Evolutionary conservation across 352 stramenopile genomes (phyloP), one percentile per base, ranked within the genome.

Genomic region (Globisporangium solare): DNA sequence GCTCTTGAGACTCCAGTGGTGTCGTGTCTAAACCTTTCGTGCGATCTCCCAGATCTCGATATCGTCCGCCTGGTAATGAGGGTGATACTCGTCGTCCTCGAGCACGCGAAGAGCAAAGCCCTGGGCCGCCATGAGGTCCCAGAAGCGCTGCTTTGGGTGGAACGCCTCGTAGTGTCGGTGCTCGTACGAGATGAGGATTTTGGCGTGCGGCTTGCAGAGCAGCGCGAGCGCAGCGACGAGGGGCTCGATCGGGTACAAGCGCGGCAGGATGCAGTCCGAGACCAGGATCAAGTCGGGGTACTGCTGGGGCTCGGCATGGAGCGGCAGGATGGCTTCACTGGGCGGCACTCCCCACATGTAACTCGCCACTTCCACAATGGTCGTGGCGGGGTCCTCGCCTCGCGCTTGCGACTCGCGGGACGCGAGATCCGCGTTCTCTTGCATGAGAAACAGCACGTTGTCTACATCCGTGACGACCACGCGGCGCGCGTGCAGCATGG

Each of bases 231-330:
- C 93, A 27, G 89, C 76, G 7, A 98, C 89, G 22, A 98, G 83
- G 2, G 95, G 94, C 54, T 96, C 91, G 51, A 99, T 96, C 0
- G 95, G 93, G 71, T 98, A 99, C 27, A 99, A 67, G 35, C 96
- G 87, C n/a, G 95, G 95, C 6, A 99, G 63, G 24, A 99, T 95
- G 68, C 94, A 98, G 67, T 99, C 94, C 1, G 94, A 96, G 42
- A 97, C 87, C 10, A 98, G 70, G 24, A 99, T 80, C 27, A 98
- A 56, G 53, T 91, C 76, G 8, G 81, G 81, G 22, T 73, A 73
- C 5, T 27, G 43, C 0, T 62, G 50, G 13, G 61, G 48, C 3
- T 21, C 54, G 43, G 17, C 52, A 14, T 57, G 27, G 0, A 40
- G 39, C 10, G 63, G 47, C 5, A 88, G 57, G 20, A 92, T 58